phyloP scores from a whole-genome alignment of 768 basidiomycete genomes.

The Heimioporus sp. region DNA sequence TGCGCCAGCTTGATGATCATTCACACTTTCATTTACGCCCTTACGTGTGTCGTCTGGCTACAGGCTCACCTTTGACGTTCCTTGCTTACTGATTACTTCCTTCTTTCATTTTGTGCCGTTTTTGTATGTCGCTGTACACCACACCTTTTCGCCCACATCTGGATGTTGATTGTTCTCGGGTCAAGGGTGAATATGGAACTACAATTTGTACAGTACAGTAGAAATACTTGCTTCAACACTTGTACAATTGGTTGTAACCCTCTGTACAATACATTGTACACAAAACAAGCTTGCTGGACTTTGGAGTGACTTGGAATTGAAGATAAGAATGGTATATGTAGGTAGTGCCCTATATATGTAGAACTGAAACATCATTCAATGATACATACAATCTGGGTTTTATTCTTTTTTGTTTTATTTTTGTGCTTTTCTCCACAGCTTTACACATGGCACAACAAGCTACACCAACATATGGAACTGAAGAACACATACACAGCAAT shows the following conservation, averaged over 20 bases:
- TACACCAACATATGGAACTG: neutral
- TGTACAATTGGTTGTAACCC: conserved; percentile 22
- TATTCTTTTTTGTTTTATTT: conserved; percentile 2
- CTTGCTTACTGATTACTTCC: neutral
- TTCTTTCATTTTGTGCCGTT: neutral
- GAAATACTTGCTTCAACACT: conserved; percentile 6
- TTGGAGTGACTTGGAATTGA: neutral
- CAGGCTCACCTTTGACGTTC: neutral
- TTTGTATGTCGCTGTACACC: conserved; percentile 18
- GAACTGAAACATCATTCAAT: no score
- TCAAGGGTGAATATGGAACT: neutral
- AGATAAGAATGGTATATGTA: no score
- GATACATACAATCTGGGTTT: neutral
- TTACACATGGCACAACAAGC: conserved; percentile 10
- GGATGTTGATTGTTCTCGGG: conserved; percentile 14
- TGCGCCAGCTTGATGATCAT: conserved; percentile 1
- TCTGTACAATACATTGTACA: conserved; percentile 23
- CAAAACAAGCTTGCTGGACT: conserved; percentile 6
- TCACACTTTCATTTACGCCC: neutral
- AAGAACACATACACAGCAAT: conserved; percentile 9
- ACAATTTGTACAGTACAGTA: conserved; percentile 19
- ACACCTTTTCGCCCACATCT: neutral
- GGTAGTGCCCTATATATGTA: no score
- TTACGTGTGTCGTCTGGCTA: conserved; percentile 1
- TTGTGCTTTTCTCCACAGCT: neutral